Percentiles rank a stretch among this genome's conserved stretches.
Conservation (phyloP, 306 rosid genomes). For the Vigna reflexopilosa region DNA sequence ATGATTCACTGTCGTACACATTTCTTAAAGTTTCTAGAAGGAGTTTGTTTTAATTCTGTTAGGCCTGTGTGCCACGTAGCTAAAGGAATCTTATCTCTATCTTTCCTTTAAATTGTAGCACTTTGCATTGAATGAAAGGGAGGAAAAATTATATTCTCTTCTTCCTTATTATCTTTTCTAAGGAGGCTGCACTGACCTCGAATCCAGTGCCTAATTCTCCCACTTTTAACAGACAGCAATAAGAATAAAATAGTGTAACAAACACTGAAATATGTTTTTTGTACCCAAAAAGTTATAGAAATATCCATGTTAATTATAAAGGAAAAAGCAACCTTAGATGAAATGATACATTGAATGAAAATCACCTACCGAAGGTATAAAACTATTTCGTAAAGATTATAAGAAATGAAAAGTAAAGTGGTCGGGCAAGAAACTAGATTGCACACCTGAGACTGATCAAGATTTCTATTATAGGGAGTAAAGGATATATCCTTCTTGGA, state of each 20-base stretch:
- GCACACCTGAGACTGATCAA: slow-evolving; percentile 93
- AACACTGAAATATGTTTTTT: not conserved
- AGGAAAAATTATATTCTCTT: too few species aligned
- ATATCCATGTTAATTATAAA: not conserved
- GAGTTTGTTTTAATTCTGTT: too few species aligned
- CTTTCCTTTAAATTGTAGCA: too few species aligned
- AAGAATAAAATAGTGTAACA: not conserved
- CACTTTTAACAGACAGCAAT: too few species aligned
- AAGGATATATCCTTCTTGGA: slow-evolving; percentile 78
- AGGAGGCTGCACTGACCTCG: too few species aligned
- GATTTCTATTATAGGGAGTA: slow-evolving; percentile 72
- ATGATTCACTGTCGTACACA: too few species aligned
- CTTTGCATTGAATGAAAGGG: too few species aligned
- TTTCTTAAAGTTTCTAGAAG: too few species aligned
- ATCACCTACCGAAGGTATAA: slow-evolving; percentile 7
- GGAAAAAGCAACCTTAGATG: slow-evolving; percentile 22
- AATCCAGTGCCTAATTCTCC: too few species aligned
- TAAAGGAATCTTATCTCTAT: too few species aligned
- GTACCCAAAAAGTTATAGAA: slow-evolving; percentile 21
- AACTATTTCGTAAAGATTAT: not conserved
- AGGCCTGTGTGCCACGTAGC: too few species aligned
- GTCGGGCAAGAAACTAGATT: slow-evolving; percentile 34
- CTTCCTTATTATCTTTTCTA: too few species aligned
- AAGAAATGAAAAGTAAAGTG: slow-evolving; percentile 13
- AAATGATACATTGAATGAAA: slow-evolving; percentile 26